These are phyloP conservation scores for Sporothrix luriei DNA, from an alignment of 2,329 filamentous ascomycete genomes.

Conservation along the genomic window DNA sequence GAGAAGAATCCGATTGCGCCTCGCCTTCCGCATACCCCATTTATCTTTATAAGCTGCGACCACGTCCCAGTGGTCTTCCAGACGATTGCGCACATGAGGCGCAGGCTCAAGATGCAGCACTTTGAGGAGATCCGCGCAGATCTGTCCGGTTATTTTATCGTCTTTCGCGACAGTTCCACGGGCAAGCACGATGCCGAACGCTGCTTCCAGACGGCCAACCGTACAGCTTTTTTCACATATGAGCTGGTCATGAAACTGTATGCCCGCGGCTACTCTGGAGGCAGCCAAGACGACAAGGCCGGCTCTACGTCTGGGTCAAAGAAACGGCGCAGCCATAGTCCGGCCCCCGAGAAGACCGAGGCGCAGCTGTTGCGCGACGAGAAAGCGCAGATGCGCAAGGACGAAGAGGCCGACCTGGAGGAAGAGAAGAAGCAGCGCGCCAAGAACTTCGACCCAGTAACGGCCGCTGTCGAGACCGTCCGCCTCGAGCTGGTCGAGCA, in stretches of 20 bases:
- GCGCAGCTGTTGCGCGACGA: constrained; percentile 60
- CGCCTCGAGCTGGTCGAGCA: constrained; percentile 82
- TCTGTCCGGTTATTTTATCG: constrained; percentile 82
- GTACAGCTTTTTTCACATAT: constrained; percentile 87
- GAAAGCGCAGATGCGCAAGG: constrained; percentile 64
- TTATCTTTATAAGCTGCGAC: constrained; percentile 84
- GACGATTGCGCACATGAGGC: constrained; percentile 87
- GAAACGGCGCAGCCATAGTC: constrained; percentile 40
- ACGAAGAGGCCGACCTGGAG: constrained; percentile 81
- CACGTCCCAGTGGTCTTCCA: constrained; percentile 84
- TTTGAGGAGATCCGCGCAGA: constrained; percentile 84
- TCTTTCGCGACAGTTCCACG: constrained; percentile 77
- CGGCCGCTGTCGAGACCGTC: constrained; percentile 77
- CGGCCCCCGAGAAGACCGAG: constrained; percentile 43
- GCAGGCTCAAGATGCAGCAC: constrained; percentile 78
- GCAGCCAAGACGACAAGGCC: not conserved
- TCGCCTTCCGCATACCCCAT: constrained; percentile 76
- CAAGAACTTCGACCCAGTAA: constrained; percentile 85
- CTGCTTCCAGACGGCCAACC: constrained; percentile 77
- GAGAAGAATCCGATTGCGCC: constrained; percentile 68
- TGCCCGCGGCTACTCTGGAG: constrained; percentile 38
- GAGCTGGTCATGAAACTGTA: constrained; percentile 86
- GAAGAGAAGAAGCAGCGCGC: constrained; percentile 88
- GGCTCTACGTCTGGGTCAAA: constrained; percentile 34
- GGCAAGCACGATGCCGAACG: constrained; percentile 80